Conservation (phyloP, 1,139 yeast genomes). For the Meyerozyma sp. region DNA sequence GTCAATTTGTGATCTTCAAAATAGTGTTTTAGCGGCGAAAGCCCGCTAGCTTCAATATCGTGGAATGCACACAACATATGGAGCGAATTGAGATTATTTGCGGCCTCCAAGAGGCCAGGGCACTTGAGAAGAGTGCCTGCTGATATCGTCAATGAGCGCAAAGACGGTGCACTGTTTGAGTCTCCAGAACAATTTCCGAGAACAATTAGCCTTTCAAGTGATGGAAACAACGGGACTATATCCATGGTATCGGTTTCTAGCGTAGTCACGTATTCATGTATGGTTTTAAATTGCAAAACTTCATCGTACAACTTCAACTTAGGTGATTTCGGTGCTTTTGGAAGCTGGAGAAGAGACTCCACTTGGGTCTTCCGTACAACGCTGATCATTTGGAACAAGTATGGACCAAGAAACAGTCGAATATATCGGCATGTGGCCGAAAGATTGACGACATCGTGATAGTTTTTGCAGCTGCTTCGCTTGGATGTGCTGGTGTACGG, state of each 20-base stretch:
- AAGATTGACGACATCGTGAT: background rate
- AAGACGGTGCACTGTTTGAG: background rate
- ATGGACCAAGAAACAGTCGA: background rate
- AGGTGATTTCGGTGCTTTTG: background rate
- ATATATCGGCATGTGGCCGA: background rate
- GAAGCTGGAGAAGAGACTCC: background rate
- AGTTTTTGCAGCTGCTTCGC: background rate
- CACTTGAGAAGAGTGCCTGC: slow-evolving; percentile 12
- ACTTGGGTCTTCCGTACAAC: background rate
- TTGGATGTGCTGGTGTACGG: background rate
- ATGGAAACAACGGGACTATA: background rate
- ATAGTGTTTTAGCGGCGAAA: background rate
- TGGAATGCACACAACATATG: slow-evolving; percentile 23
- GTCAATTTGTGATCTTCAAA: slow-evolving; percentile 5
- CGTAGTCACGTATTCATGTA: background rate
- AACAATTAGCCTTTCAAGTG: background rate
- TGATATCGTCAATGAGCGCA: slow-evolving; percentile 16
- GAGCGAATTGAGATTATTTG: slow-evolving; percentile 14
- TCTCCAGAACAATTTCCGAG: background rate
- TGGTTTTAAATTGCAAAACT: background rate
- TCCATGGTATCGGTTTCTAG: background rate
- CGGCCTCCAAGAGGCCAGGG: slow-evolving; percentile 1
- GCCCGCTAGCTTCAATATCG: slow-evolving; percentile 10
- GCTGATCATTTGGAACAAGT: background rate
- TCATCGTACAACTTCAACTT: background rate